Base-by-base conservation (phyloP, 805 yeast genomes). In the Zygoascus ofunaensis region DNA sequence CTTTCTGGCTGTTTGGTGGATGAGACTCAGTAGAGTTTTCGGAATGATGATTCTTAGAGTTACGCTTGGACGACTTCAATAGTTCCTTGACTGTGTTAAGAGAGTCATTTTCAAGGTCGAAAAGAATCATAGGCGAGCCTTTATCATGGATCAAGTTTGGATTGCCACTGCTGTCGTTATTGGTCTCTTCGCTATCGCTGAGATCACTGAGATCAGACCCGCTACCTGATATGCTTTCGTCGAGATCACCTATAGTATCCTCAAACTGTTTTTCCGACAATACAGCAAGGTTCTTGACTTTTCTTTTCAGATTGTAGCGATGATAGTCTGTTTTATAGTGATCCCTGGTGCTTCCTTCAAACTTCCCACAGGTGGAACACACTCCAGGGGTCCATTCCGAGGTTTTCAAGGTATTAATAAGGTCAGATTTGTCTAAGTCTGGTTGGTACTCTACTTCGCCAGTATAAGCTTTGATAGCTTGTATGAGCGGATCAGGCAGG, bases 71-170 rank as follows among this genome's bases (percentile, higher is more conserved):
- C 7, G 30, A 26, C 12, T 26, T 26, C 30, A 26, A 26, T 12
- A 26, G 30, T 12, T 26, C 30, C 12, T 12, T 26, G 10, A 12
- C 30, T 26, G 30, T 26, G 7, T 7, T 26, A 7, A 26, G 12
- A 26, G 10, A 7, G 12, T 26, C 12, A 8, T 26, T 12, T 19
- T 24, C 30, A 4, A 37, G 21, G 24, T 37, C 23, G 58, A 81
- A 80, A 35, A 75, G 64, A 1, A 85, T 70, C 43, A 64, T 76
- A 0, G 96, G 87, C 0, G 94, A 79, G 53, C 78, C 76, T 19
- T 38, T 56, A 7, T 50, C 56, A 26, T 26, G 30, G 12, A 26
- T 26, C 7, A 26, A 12, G 7, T 26, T 7, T n/a, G n/a, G n/a
- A n/a, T n/a, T n/a, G 8, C 18, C 34, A 1, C 62, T 69, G 3